Evolutionary conservation across 164 flowering plant genomes (phyloP).

Genomic region (Nymphaea colorata): DNA sequence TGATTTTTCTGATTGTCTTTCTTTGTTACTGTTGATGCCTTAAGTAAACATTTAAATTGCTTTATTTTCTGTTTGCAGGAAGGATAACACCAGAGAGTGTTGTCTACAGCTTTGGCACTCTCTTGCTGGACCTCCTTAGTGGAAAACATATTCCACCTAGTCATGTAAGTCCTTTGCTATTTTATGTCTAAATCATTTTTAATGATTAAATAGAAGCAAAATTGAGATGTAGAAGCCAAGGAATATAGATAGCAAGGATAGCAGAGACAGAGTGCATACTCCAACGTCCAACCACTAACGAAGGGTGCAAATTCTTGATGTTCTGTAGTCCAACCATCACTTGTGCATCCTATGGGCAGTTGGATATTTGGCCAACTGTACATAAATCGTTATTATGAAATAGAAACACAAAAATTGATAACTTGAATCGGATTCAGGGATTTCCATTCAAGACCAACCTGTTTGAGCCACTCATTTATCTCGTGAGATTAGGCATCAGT

Average conservation of each 20-base stretch:
- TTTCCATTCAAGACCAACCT: too few species aligned
- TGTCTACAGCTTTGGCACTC: constrained; percentile 88
- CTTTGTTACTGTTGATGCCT: neutral
- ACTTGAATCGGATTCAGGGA: too few species aligned
- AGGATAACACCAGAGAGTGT: constrained; percentile 93
- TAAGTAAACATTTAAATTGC: neutral
- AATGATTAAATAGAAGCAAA: neutral
- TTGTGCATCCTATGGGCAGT: too few species aligned
- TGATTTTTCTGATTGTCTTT: neutral
- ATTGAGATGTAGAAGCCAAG: neutral
- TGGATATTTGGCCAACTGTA: too few species aligned
- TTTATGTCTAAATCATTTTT: neutral
- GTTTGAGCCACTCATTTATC: too few species aligned
- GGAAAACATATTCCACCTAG: constrained; percentile 97
- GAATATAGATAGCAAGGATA: neutral
- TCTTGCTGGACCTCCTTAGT: constrained; percentile 87
- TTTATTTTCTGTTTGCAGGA: constrained; percentile 40
- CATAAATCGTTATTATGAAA: too few species aligned
- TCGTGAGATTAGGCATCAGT: too few species aligned
- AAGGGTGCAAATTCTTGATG: too few species aligned
- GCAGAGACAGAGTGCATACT: neutral
- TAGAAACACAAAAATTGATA: too few species aligned
- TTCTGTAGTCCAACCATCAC: too few species aligned
- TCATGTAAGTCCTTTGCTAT: constrained; percentile 42
- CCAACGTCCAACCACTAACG: too few species aligned